phyloP scores from a whole-genome alignment of 2,329 filamentous ascomycete species.

The Aureobasidium sp. region DNA sequence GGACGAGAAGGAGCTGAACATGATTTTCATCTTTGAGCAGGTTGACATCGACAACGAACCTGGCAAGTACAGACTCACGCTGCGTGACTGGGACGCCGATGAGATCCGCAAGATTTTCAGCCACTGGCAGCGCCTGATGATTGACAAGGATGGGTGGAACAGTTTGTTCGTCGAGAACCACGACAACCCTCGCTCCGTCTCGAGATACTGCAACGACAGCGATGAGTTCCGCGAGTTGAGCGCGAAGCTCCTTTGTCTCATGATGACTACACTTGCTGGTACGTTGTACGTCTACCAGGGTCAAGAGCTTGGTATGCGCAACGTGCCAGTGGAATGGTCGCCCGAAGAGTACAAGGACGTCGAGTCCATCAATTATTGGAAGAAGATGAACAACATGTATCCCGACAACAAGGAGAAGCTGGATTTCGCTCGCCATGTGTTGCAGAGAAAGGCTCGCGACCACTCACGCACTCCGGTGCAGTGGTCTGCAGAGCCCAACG shows the following conservation, averaged over 20 bases:
- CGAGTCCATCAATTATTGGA: conserved; percentile 50
- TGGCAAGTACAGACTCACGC: conserved; percentile 26
- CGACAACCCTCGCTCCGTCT: conserved; percentile 40
- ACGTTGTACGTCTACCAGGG: conserved; percentile 45
- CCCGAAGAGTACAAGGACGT: conserved; percentile 43
- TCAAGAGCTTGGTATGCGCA: conserved; percentile 44
- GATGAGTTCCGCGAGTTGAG: conserved; percentile 37
- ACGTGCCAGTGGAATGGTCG: conserved; percentile 35
- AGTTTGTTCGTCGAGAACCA: conserved; percentile 42
- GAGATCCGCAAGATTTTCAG: conserved; percentile 33
- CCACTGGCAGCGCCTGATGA: conserved; percentile 42
- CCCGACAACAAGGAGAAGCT: conserved; percentile 29
- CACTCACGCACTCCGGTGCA: conserved; percentile 61
- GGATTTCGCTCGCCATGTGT: conserved; percentile 39
- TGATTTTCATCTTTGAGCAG: conserved; percentile 42
- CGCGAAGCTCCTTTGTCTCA: conserved; percentile 38
- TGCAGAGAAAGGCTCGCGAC: conserved; percentile 50
- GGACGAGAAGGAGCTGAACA: conserved; percentile 34
- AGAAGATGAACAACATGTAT: conserved; percentile 33
- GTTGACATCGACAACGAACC: conserved; percentile 31
- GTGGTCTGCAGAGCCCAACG: conserved; percentile 49
- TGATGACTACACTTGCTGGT: conserved; percentile 32
- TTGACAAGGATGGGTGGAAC: conserved; percentile 42
- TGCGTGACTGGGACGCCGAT: conserved; percentile 34
- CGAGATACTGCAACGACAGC: conserved; percentile 39